These are phyloP conservation scores for Diospyros lotus DNA, from an alignment of 148 eudicot species.

Conservation along the genomic window DNA sequence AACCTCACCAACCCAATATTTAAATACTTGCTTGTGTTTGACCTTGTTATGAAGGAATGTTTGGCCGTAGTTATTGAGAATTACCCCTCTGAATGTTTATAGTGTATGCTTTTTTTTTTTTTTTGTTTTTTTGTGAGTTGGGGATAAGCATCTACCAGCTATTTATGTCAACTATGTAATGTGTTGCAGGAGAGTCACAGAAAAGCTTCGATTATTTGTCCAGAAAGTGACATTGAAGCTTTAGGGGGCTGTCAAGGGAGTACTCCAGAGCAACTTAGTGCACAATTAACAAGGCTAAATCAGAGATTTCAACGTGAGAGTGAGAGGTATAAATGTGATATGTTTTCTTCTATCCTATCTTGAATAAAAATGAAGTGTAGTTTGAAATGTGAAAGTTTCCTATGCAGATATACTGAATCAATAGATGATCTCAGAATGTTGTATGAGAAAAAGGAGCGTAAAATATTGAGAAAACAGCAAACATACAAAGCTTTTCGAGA, in stretches of 20 bases:
- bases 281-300: slow-evolving; percentile 55
- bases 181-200: slow-evolving; percentile 52
- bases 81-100: too few species aligned
- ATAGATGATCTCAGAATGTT: slow-evolving; percentile 71
- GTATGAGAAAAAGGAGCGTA: slow-evolving; percentile 75
- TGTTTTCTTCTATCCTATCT: slow-evolving; percentile 4
- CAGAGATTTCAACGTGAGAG: slow-evolving; percentile 66
- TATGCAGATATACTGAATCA: slow-evolving; percentile 70
- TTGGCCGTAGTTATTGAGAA: too few species aligned
- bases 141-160: neutral
- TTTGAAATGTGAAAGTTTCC: slow-evolving; percentile 11
- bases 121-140: too few species aligned
- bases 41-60: too few species aligned
- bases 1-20: too few species aligned
- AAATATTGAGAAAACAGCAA: slow-evolving; percentile 57
- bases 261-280: slow-evolving; percentile 73
- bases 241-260: slow-evolving; percentile 61
- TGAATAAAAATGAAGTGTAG: neutral
- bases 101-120: too few species aligned
- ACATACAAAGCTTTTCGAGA: slow-evolving; percentile 71
- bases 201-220: slow-evolving; percentile 80
- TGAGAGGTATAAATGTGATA: slow-evolving; percentile 44
- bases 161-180: neutral
- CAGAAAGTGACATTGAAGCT: slow-evolving; percentile 76
- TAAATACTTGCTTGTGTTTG: too few species aligned